These are phyloP conservation scores for Cylindrodendrum hubeiense DNA, from an alignment of 2,329 filamentous ascomycete genomes.

Conservation along the genomic window DNA sequence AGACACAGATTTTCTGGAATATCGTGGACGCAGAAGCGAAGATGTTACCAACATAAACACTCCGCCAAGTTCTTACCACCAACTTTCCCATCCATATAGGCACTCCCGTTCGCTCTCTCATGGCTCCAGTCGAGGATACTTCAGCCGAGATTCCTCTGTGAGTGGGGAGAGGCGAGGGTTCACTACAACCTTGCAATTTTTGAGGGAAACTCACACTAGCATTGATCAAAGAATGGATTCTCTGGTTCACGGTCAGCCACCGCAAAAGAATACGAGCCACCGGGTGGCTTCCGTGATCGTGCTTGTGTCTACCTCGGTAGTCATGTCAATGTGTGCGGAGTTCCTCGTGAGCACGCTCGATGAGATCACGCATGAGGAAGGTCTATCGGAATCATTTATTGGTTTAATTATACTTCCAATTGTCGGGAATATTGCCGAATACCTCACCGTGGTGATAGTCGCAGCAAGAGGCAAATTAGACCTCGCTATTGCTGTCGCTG, in stretches of 20 bases:
- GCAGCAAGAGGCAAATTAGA: constrained; percentile 72
- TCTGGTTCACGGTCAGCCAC: not conserved
- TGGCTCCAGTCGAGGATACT: constrained; percentile 32
- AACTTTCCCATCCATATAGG: not conserved
- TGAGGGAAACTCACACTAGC: not conserved
- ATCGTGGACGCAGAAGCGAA: not conserved
- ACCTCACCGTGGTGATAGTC: constrained; percentile 71
- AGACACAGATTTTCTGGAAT: not conserved
- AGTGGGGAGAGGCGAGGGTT: constrained; percentile 16
- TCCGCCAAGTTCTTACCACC: not conserved
- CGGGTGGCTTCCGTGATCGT: constrained; percentile 60
- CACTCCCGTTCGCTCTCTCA: constrained; percentile 45
- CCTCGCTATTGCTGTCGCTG: constrained; percentile 70
- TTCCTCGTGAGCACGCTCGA: constrained; percentile 72
- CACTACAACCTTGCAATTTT: constrained; percentile 29
- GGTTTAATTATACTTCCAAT: constrained; percentile 73
- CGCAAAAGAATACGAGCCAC: constrained; percentile 22
- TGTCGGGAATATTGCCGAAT: constrained; percentile 73
- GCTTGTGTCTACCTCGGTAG: constrained; percentile 64
- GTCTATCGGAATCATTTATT: constrained; percentile 69
- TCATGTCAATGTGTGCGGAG: constrained; percentile 71
- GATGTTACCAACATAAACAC: not conserved
- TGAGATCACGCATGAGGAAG: constrained; percentile 60
- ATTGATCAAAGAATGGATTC: not conserved
- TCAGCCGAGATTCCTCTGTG: constrained; percentile 40